Evolutionary conservation across 768 basidiomycete genomes (phyloP).

Genomic region (Harrya chromipes): DNA sequence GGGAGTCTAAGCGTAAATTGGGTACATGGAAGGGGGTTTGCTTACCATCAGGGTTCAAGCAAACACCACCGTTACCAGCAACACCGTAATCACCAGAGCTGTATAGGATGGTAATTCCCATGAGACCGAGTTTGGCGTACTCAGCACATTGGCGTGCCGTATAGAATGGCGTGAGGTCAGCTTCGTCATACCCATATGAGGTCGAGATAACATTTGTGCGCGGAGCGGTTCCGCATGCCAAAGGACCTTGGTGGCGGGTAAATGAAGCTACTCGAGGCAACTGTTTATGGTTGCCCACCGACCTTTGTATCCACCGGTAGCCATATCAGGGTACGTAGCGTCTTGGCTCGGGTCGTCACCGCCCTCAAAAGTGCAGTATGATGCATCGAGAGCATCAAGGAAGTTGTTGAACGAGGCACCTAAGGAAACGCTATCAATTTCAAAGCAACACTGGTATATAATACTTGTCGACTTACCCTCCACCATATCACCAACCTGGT

Average conservation of each 20-base stretch:
- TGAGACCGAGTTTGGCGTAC: constrained; percentile 43
- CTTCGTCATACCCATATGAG: constrained; percentile 40
- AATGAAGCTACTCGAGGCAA: neutral
- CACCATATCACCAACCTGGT: constrained; percentile 30
- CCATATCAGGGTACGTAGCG: constrained; percentile 24
- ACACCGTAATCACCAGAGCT: constrained; percentile 46
- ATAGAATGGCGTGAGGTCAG: constrained; percentile 33
- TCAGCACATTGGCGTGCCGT: constrained; percentile 42
- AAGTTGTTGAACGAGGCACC: constrained; percentile 34
- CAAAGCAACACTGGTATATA: neutral
- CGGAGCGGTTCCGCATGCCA: constrained; percentile 36
- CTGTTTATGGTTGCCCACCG: neutral
- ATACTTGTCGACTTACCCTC: constrained; percentile 14
- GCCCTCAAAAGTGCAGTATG: constrained; percentile 35
- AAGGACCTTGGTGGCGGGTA: constrained; percentile 16
- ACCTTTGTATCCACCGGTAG: constrained; percentile 23
- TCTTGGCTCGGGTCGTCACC: constrained; percentile 32
- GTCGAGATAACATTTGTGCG: constrained; percentile 41
- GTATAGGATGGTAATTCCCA: constrained; percentile 43
- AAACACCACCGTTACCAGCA: constrained; percentile 32
- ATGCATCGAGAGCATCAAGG: constrained; percentile 34
- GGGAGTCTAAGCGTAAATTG: neutral
- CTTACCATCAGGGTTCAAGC: constrained; percentile 31
- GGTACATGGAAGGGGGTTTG: neutral
- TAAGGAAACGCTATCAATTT: constrained; percentile 2